phyloP scores from a whole-genome alignment of 176 grass and related monocot genomes.

The Oryza meyeriana region DNA sequence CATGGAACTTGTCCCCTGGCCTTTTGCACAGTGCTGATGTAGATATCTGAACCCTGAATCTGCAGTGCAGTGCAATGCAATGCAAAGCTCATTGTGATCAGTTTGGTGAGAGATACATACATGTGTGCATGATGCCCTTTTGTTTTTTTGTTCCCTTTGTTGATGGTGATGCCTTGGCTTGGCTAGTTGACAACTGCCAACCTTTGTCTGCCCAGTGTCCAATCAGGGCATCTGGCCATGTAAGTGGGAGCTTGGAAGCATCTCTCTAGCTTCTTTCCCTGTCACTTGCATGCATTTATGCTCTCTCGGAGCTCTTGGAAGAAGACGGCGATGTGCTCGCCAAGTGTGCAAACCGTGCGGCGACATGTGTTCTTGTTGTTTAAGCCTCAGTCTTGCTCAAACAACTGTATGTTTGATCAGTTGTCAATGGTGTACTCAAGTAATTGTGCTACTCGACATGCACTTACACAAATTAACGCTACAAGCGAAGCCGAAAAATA shows the following conservation, averaged over 20 bases:
- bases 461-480: too few species aligned
- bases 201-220: constrained; percentile 29
- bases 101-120: neutral
- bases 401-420: neutral
- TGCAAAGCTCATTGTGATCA: neutral
- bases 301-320: neutral
- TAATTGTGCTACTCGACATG: too few species aligned
- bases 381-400: neutral
- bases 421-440: too few species aligned
- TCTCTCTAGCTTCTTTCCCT: constrained; percentile 25
- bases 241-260: neutral
- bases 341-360: neutral
- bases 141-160: constrained; percentile 1
- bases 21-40: neutral
- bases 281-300: neutral
- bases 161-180: neutral
- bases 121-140: neutral
- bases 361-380: neutral
- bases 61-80: neutral
- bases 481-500: too few species aligned
- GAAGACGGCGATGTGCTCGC: neutral
- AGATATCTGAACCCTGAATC: neutral
- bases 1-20: constrained; percentile 33
- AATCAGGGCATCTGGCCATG: constrained; percentile 7
- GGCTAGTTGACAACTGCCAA: constrained; percentile 27